Conservation (phyloP, 2,329 filamentous ascomycete genomes). For the Orbilia oligospora region DNA sequence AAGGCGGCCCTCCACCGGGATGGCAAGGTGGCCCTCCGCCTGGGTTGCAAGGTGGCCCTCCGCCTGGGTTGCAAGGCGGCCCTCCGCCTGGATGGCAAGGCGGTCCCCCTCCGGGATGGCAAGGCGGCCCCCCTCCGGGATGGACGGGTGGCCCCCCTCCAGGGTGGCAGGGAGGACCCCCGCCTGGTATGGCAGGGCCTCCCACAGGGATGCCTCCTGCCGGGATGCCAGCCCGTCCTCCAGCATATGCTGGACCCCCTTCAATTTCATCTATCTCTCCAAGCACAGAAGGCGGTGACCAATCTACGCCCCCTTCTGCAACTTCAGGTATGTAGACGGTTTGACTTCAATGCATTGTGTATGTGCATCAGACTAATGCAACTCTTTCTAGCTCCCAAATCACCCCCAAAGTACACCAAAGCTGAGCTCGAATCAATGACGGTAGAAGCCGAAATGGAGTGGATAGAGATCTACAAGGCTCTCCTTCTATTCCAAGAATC, state of each 20-base stretch:
- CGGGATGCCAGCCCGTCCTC: slow-evolving; percentile 34
- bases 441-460: slow-evolving; percentile 80
- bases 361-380: slow-evolving; percentile 11
- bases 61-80: slow-evolving; percentile 47
- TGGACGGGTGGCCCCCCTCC: slow-evolving; percentile 47
- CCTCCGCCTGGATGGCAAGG: slow-evolving; percentile 42
- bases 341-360: slow-evolving; percentile 1
- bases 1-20: slow-evolving; percentile 51
- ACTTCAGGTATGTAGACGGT: slow-evolving; percentile 43
- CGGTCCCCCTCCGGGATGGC: slow-evolving; percentile 48
- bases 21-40: slow-evolving; percentile 42
- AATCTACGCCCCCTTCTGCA: slow-evolving; percentile 39
- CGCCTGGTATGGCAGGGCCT: slow-evolving; percentile 49
- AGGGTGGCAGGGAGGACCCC: slow-evolving; percentile 47
- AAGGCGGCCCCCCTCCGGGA: slow-evolving; percentile 47
- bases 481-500: slow-evolving; percentile 77
- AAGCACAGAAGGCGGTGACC: slow-evolving; percentile 18
- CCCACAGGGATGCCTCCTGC: slow-evolving; percentile 40
- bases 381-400: slow-evolving; percentile 39
- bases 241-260: slow-evolving; percentile 16
- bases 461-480: slow-evolving; percentile 80
- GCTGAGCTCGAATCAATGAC: slow-evolving; percentile 75
- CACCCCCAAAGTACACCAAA: slow-evolving; percentile 67
- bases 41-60: slow-evolving; percentile 49
- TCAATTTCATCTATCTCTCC: slow-evolving; percentile 27